Evolutionary conservation across 1,139 yeast genomes (phyloP), one percentile per base, ranked within the genome.

Genomic region (Taphrina deformans): DNA sequence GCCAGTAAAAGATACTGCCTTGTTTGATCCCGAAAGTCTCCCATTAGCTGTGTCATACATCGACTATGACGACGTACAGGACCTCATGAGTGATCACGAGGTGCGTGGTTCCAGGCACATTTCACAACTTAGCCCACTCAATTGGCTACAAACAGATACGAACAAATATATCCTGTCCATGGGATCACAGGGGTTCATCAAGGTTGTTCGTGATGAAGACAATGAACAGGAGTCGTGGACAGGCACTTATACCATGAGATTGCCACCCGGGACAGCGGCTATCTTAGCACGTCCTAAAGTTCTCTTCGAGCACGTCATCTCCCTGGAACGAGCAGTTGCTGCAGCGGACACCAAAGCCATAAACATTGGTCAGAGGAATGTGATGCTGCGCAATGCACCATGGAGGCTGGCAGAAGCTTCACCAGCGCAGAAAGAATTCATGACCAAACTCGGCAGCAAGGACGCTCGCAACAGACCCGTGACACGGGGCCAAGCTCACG

Each of bases 321-420:
- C 66, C 23, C 53, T 70, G 21, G 66, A 62, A 26, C 60, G 67
- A 3, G 74, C 74, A 33, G 52, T 72, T 16, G 63, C 68, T 33
- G 71, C 71, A 5, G 72, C 72, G 14, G 74, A 72, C 41, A 65
- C 67, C 1, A 66, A 59, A 53, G 72, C 71, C 2, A 48, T 55
- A 9, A 63, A 63, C 18, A 45, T 58, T 16, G 69, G 59, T 23
- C 67, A 70, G 1, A 56, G 65, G 7, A 60, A 51, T 10, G 50
- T 69, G 14, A 58, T 71, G 26, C 62, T 67, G 27, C 66, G 69
- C 12, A 61, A 68, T 24, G 70, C 72, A 2, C 51, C 67, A 1
- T 73, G 75, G 75, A 62, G 75, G 40, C 31, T 50, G n/a, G 65
- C 67, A 10, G 67, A 68, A 5, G 69, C 69, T 4, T 68, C 70